These are phyloP conservation scores for Acacia concinna DNA, from an alignment of 331 rosid species.

Conservation along the genomic window DNA sequence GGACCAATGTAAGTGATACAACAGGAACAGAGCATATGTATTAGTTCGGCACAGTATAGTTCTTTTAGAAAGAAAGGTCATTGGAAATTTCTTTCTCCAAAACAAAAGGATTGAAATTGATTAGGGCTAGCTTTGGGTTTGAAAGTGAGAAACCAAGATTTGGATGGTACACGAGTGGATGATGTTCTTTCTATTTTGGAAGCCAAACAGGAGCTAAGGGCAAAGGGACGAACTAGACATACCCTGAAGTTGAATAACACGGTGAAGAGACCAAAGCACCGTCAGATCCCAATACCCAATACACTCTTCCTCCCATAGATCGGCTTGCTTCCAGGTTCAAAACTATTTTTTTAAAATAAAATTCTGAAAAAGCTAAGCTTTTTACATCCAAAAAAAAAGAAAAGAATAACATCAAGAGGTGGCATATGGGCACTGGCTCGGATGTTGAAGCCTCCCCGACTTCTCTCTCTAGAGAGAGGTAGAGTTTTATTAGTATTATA, in stretches of 20 bases:
- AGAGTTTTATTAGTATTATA: neutral
- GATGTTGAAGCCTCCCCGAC: conserved; percentile 42
- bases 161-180: neutral
- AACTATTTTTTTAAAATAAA: neutral
- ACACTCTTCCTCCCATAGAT: conserved; percentile 8
- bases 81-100: neutral
- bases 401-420: neutral
- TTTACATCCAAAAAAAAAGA: conserved; percentile 32
- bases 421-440: conserved; percentile 31
- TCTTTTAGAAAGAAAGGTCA: neutral
- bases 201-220: conserved; percentile 31
- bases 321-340: conserved; percentile 5
- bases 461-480: neutral
- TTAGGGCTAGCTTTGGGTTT: neutral
- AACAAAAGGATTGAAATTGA: neutral
- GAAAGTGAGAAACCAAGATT: neutral
- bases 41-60: neutral
- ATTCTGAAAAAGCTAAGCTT: conserved; percentile 31
- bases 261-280: conserved; percentile 47
- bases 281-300: conserved; percentile 59
- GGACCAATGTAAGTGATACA: neutral
- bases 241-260: conserved; percentile 33
- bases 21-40: neutral
- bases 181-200: neutral
- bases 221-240: neutral